Base-by-base conservation (phyloP, 176 grass and related monocot species). In the Pontederia paniculata region DNA sequence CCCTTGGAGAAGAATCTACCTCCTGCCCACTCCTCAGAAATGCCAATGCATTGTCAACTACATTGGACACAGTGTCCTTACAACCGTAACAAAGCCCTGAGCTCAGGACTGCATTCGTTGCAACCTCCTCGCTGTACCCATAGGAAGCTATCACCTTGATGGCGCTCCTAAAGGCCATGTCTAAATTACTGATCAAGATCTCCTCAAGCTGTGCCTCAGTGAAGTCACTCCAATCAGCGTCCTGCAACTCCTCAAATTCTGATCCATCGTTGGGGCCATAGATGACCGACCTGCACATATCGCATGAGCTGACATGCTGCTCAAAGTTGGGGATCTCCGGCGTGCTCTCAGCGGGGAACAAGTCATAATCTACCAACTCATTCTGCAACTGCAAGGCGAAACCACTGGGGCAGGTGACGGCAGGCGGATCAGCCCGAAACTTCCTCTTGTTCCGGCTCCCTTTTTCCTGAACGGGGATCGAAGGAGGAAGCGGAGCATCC, bases 371-470 rank as follows among this genome's bases (percentile, higher is more conserved):
- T 8, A 18, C 46, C 9, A 16, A 52, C 52, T 49, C 8, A 25
- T 6, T 61, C 52, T 60, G 21, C 56, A 60, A 37, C 28, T 15
- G 5, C 21, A 12, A 48, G 69, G 16, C 20, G 46, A 17, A n/a
- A 15, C 46, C 12, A 12, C 9, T 12, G 23, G 43, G 18, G 51
- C 25, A 3, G 12, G 23, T 37, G 28, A 37, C 7, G 8, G 42
- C 14, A 17, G 56, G 69, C 42, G 57, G 23, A 71, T 71, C 55
- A 21, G 45, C 45, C 15, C 28, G 45, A 25, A 71, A 51, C 48
- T 61, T 60, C 42, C 56, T 60, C 69, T 71, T 71, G 19, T 71
- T 71, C 69, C 56, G 60, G 23, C 28, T 61, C 15, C 46, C 12
- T 8, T 60, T 71, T 37, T 61, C 57, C 43, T 51, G 46, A 52